Conservation (phyloP, 805 yeast genomes). For the Sugiyamaella qingdaonensis region DNA sequence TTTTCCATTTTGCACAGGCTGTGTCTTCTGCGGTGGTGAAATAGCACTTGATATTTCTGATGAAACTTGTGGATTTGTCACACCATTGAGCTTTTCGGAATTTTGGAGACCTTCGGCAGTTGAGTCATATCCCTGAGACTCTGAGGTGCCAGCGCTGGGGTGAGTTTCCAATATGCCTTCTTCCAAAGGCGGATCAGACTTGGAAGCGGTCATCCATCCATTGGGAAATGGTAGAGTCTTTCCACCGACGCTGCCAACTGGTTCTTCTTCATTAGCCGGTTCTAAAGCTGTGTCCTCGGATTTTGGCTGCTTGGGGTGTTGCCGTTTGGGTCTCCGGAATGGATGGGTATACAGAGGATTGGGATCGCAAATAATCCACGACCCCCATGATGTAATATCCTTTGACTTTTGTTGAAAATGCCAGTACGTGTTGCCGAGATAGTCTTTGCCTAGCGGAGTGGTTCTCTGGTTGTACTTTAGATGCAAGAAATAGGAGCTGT, state of each 20-base stretch:
- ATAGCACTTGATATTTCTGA: too few species aligned
- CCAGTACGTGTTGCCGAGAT: conserved; percentile 35
- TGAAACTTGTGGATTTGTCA: too few species aligned
- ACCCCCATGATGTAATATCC: conserved; percentile 31
- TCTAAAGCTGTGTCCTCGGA: not conserved
- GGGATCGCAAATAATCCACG: conserved; percentile 32
- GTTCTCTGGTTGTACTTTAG: conserved; percentile 33
- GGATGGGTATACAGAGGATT: conserved; percentile 14
- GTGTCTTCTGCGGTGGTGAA: too few species aligned
- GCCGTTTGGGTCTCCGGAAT: conserved; percentile 2
- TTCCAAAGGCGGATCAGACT: not conserved
- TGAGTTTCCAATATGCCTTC: too few species aligned
- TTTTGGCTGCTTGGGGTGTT: not conserved
- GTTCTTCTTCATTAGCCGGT: not conserved
- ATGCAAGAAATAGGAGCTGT: conserved; percentile 24
- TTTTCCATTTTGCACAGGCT: too few species aligned
- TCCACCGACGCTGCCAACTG: not conserved
- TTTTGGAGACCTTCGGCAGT: too few species aligned
- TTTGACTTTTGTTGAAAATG: conserved; percentile 32
- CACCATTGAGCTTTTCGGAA: too few species aligned
- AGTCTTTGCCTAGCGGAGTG: conserved; percentile 32
- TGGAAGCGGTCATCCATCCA: not conserved
- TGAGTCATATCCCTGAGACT: too few species aligned
- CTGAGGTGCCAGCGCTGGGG: too few species aligned
- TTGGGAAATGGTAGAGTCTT: conserved; percentile 4